Percentiles rank a stretch among this genome's conserved stretches.
phyloP scores from a whole-genome alignment of 2,329 filamentous ascomycete species.

The Fusarium camptoceras region DNA sequence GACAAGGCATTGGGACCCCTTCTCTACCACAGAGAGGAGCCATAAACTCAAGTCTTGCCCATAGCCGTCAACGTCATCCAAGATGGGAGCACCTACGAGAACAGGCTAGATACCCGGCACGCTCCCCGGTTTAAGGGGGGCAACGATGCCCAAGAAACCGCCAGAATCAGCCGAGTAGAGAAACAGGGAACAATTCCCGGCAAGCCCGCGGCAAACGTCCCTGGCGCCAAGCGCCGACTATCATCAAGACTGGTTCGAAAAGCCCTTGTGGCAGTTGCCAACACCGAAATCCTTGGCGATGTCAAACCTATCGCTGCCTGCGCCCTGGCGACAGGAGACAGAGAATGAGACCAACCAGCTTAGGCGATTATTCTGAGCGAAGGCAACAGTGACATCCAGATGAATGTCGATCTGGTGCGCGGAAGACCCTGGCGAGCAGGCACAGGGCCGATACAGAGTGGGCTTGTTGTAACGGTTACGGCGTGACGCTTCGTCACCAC shows the following conservation, averaged over 20 bases:
- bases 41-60: not conserved
- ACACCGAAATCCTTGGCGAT: constrained; percentile 17
- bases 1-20: not conserved
- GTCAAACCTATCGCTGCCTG: not conserved
- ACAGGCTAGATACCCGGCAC: constrained; percentile 30
- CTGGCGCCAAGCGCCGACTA: constrained; percentile 26
- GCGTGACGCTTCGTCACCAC: constrained; percentile 21
- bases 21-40: constrained; percentile 1
- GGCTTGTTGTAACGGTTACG: constrained; percentile 34
- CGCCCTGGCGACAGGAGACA: not conserved
- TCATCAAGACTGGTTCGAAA: constrained; percentile 4
- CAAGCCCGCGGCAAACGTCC: constrained; percentile 33
- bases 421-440: constrained; percentile 21
- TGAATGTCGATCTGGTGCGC: constrained; percentile 32
- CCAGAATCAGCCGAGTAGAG: constrained; percentile 10
- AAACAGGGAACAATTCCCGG: constrained; percentile 24
- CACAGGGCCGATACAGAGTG: constrained; percentile 29
- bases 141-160: constrained; percentile 20
- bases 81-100: constrained; percentile 27
- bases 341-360: constrained; percentile 4
- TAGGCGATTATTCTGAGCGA: constrained; percentile 2
- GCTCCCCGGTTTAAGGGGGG: constrained; percentile 25
- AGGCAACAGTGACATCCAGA: constrained; percentile 9
- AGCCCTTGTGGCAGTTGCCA: constrained; percentile 9
- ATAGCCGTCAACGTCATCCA: constrained; percentile 22